Percentiles rank a stretch among this genome's conserved stretches.
Evolutionary conservation across 495 filamentous ascomycete genomes (phyloP).

Genomic region (Penicillium steckii): DNA sequence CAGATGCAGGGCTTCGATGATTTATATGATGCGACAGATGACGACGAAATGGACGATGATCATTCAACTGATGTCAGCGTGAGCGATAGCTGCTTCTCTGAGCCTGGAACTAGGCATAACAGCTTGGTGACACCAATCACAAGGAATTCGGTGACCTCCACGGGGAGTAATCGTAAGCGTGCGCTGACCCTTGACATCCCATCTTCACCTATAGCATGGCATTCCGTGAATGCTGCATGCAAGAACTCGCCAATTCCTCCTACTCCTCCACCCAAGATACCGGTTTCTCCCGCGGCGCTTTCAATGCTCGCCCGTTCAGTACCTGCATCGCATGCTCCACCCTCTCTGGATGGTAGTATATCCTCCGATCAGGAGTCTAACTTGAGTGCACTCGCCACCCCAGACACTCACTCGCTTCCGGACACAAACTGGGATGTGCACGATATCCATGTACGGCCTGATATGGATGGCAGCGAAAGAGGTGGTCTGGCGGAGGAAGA

Average conservation of each 20-base stretch:
- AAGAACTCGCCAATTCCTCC: conserved; percentile 70
- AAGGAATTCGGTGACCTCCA: conserved; percentile 39
- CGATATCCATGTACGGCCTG: conserved; percentile 35
- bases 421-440: conserved; percentile 43
- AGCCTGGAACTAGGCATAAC: conserved; percentile 40
- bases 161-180: conserved; percentile 39
- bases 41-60: conserved; percentile 47
- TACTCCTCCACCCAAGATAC: conserved; percentile 72
- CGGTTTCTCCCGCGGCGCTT: conserved; percentile 72
- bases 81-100: conserved; percentile 43
- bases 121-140: conserved; percentile 41
- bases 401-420: conserved; percentile 60
- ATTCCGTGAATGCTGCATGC: conserved; percentile 49
- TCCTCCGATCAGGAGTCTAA: conserved; percentile 80
- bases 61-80: conserved; percentile 40
- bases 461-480: conserved; percentile 26
- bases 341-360: conserved; percentile 84
- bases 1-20: conserved; percentile 68
- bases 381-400: conserved; percentile 78
- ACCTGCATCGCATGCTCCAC: conserved; percentile 73
- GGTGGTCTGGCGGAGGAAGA: conserved; percentile 13
- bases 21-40: conserved; percentile 77
- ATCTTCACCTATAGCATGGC: conserved; percentile 48
- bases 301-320: conserved; percentile 64
- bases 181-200: conserved; percentile 77